Evolutionary conservation across 352 stramenopile genomes (phyloP).

Genomic region (Phytopythium boreale): DNA sequence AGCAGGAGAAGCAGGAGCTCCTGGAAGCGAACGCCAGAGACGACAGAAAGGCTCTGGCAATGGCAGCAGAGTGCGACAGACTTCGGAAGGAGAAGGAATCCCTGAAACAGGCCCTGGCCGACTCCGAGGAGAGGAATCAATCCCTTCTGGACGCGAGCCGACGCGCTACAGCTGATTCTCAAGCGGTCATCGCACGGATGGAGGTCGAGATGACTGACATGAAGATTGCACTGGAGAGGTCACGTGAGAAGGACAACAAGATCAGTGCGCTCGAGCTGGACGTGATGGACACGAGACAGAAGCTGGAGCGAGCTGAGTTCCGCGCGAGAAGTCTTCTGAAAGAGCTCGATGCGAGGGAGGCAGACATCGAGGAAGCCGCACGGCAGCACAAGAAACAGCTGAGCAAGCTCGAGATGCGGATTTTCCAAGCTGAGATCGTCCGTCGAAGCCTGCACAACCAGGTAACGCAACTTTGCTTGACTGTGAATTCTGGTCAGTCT

Average conservation of each 20-base stretch:
- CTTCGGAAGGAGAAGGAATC: constrained; percentile 38
- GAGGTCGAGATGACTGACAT: constrained; percentile 30
- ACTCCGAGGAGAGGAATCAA: constrained; percentile 28
- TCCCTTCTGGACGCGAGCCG: constrained; percentile 22
- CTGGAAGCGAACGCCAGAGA: constrained; percentile 27
- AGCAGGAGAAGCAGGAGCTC: constrained; percentile 56
- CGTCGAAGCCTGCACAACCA: constrained; percentile 85
- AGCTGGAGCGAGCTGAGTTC: constrained; percentile 28
- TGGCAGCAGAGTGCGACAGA: constrained; percentile 35
- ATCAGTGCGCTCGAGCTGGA: constrained; percentile 34
- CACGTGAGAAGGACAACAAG: constrained; percentile 36
- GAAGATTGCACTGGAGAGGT: constrained; percentile 18
- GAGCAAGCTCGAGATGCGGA: constrained; percentile 36
- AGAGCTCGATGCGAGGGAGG: constrained; percentile 24
- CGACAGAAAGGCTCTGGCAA: constrained; percentile 22
- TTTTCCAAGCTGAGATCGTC: constrained; percentile 67
- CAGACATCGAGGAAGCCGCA: constrained; percentile 23
- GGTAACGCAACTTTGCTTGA: constrained; percentile 16
- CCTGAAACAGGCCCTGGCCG: constrained; percentile 26
- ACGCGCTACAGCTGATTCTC: constrained; percentile 17
- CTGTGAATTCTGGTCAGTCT: not conserved
- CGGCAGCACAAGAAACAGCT: constrained; percentile 30
- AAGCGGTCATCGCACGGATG: constrained; percentile 28
- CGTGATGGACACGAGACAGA: constrained; percentile 27
- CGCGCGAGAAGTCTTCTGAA: constrained; percentile 31